These are phyloP conservation scores for Sarcomyxa edulis DNA, from an alignment of 768 basidiomycete genomes.

Conservation along the genomic window DNA sequence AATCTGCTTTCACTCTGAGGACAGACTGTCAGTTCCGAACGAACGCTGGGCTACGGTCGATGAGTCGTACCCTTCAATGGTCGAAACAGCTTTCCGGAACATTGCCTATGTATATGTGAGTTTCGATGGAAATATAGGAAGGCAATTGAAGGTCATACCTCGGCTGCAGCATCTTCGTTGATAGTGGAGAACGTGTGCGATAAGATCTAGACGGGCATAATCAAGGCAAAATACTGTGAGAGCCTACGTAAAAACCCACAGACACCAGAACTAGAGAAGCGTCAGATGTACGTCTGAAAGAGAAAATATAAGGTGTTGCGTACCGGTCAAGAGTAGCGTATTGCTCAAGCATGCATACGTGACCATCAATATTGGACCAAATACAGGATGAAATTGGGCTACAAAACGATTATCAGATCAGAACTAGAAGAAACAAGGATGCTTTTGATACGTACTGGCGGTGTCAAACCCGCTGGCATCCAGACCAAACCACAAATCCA, in stretches of 20 bases:
- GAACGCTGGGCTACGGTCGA: not conserved
- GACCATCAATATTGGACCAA: conserved; percentile 90
- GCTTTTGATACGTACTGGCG: conserved; percentile 50
- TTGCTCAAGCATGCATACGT: conserved; percentile 90
- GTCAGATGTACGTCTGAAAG: conserved; percentile 7
- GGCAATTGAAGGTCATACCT: conserved; percentile 40
- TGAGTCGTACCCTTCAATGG: conserved; percentile 76
- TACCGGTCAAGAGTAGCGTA: conserved; percentile 85
- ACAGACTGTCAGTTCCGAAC: conserved; percentile 3
- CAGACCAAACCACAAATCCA: conserved; percentile 91
- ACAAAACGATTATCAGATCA: not conserved
- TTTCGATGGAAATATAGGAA: not conserved
- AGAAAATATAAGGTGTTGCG: conserved; percentile 5
- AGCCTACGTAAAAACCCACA: conserved; percentile 34
- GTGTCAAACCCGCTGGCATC: conserved; percentile 86
- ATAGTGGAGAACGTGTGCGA: conserved; percentile 95
- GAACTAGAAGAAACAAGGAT: not conserved
- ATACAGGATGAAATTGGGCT: conserved; percentile 78
- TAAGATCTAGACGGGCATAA: conserved; percentile 56
- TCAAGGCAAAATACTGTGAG: not conserved
- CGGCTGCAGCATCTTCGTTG: conserved; percentile 88
- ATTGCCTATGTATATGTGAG: conserved; percentile 53
- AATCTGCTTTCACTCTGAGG: conserved; percentile 79
- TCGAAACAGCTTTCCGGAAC: conserved; percentile 91
- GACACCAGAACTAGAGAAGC: conserved; percentile 62